Evolutionary conservation across 495 filamentous ascomycete genomes (phyloP), one percentile per base, ranked within the genome.

Genomic region (Aspergillus campestris): DNA sequence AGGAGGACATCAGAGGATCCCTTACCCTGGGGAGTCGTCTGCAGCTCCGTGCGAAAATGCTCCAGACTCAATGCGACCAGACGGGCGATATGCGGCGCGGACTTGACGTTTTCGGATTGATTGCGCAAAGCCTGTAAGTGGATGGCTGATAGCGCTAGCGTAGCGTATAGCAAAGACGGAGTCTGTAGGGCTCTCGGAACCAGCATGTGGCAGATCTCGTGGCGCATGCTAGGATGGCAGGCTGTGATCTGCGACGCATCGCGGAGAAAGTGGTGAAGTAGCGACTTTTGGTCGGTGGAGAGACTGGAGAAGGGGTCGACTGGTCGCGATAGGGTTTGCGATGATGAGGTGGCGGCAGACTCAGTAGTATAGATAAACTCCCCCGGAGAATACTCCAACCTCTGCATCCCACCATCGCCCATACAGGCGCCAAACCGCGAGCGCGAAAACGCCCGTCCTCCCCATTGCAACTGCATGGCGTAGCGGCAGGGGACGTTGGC

Each of bases 181-280:
- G 67, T 71, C 43, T 72, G 67, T 0, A 72, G 56, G 29, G 69
- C 69, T 66, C 70, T 71, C 9, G 69, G 69, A 11, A 72, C 60
- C 6, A 72, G 55, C 69, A 72, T 72, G 30, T 59, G 59, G 53
- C 67, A 71, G 41, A 72, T 72, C 38, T 71, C 67, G 34, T 62
- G 56, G 40, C 70, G 69, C 69, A 72, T 72, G 27, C 66, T 66
- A 1, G 62, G 59, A 36, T 72, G 69, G 32, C 64, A 70, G 7
- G 69, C 65, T 0, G 69, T 72, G 24, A 70, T 68, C 38, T 69
- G 62, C 6, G 69, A 72, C 13, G 69, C 69, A 64, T 70, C 67
- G 41, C 60, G 64, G 44, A 71, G 66, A 45, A 71, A 72, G 42
- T 72, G 69, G 39, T 70, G 69, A 24, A 72, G 52, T 6, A 72